A percentile compares a stretch with the other conserved stretches of the same genome.
Conservation (phyloP, 257 asterid species). For the Forsythia suspensa region DNA sequence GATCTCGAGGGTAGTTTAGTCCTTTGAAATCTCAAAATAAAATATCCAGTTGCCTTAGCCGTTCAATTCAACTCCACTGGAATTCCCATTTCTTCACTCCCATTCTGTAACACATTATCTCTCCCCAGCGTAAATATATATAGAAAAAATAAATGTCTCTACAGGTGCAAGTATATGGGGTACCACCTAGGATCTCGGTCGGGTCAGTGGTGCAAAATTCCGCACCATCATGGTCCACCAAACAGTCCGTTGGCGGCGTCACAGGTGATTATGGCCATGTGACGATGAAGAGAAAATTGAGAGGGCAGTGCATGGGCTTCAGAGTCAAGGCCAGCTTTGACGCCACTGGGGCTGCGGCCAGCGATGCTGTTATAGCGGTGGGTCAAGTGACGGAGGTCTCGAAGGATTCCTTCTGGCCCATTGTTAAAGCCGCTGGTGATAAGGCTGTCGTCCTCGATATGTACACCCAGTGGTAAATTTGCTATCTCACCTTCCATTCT, state of each 20-base stretch:
- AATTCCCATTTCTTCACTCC: constrained; percentile 19
- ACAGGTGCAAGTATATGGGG: constrained; percentile 46
- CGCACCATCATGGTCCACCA: constrained; percentile 28
- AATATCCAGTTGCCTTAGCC: constrained; percentile 28
- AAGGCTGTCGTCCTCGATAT: constrained; percentile 81
- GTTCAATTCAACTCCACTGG: neutral
- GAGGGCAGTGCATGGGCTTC: constrained; percentile 32
- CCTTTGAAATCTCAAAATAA: constrained; percentile 15
- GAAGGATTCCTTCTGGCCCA: constrained; percentile 82
- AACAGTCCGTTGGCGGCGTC: constrained; percentile 43
- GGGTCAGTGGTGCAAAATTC: constrained; percentile 32
- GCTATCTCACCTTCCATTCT: neutral
- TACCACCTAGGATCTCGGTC: constrained; percentile 41
- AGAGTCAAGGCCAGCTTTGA: constrained; percentile 55
- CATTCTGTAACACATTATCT: neutral
- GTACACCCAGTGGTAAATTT: constrained; percentile 82
- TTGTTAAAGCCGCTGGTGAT: constrained; percentile 70
- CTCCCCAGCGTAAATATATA: neutral
- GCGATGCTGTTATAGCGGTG: constrained; percentile 27
- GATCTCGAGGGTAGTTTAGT: constrained; percentile 34
- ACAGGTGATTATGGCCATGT: constrained; percentile 45
- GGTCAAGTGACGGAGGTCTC: constrained; percentile 70
- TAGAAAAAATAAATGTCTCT: constrained; percentile 50
- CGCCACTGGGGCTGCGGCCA: constrained; percentile 26
- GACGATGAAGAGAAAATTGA: constrained; percentile 27